A percentile compares a stretch with the other conserved stretches of the same genome.
Conservation (phyloP, 2,329 filamentous ascomycete species). For the Penicillium sp. region DNA sequence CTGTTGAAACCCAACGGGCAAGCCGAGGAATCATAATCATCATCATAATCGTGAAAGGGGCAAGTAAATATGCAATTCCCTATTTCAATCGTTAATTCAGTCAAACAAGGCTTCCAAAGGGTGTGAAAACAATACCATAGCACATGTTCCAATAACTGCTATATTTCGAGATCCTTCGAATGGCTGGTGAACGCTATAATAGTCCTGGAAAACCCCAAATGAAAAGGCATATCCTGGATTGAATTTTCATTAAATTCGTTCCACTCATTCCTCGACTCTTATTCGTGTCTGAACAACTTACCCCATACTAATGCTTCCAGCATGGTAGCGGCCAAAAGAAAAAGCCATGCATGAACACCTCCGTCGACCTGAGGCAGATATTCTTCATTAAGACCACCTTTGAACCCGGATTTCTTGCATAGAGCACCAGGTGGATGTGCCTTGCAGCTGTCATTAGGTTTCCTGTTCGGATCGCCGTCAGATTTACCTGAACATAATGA, state of each 20-base stretch:
- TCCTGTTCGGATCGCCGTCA: background rate
- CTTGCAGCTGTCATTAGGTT: background rate
- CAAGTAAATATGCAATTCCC: constrained; percentile 30
- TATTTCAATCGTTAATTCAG: constrained; percentile 5
- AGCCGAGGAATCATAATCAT: constrained; percentile 35
- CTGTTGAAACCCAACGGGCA: constrained; percentile 27
- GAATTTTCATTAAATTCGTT: background rate
- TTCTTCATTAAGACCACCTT: background rate
- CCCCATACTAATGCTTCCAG: constrained; percentile 26
- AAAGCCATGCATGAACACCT: constrained; percentile 23
- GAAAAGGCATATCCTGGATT: constrained; percentile 63
- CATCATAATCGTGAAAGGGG: constrained; percentile 24
- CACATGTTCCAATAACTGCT: constrained; percentile 59
- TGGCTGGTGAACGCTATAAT: constrained; percentile 8
- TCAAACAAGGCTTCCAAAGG: background rate
- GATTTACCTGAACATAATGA: background rate
- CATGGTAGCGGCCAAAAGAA: constrained; percentile 20
- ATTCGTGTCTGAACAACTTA: constrained; percentile 1
- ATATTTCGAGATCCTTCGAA: constrained; percentile 9
- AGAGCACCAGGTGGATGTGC: background rate
- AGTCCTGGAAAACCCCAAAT: constrained; percentile 50
- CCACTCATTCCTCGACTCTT: background rate
- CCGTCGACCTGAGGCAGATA: constrained; percentile 17
- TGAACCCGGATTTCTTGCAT: background rate
- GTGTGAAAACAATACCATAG: constrained; percentile 46